Evolutionary conservation across 1,139 yeast species (phyloP).

Genomic region (Magnusiomyces tetraspermus): DNA sequence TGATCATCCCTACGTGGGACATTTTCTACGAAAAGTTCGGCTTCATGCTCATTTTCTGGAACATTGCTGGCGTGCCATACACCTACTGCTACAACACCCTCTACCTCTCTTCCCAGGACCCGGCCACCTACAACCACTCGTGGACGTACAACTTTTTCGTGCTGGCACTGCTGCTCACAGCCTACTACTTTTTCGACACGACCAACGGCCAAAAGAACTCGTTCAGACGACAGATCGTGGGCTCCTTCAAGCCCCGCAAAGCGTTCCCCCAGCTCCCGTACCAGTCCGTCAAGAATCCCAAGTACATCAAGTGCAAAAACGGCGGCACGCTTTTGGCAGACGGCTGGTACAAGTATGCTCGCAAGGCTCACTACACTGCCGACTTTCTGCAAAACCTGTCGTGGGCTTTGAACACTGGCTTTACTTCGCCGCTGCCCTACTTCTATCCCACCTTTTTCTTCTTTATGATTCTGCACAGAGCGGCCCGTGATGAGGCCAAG

Average conservation of each 20-base stretch:
- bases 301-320: constrained; percentile 69
- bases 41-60: constrained; percentile 96
- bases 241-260: constrained; percentile 64
- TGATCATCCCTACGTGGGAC: constrained; percentile 97
- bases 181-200: constrained; percentile 91
- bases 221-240: constrained; percentile 80
- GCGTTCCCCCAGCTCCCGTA: constrained; percentile 90
- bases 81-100: constrained; percentile 92
- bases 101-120: constrained; percentile 72
- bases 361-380: constrained; percentile 92
- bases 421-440: constrained; percentile 84
- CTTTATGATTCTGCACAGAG: constrained; percentile 78
- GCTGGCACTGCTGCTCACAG: constrained; percentile 47
- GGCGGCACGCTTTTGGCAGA: constrained; percentile 81
- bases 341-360: constrained; percentile 70
- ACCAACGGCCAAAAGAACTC: constrained; percentile 92
- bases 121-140: constrained; percentile 71
- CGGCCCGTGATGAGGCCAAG: constrained; percentile 74
- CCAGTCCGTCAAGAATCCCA: constrained; percentile 72
- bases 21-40: constrained; percentile 99
- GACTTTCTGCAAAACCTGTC: constrained; percentile 80
- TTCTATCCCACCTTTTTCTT: constrained; percentile 90
- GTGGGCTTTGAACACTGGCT: constrained; percentile 91
- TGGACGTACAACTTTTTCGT: constrained; percentile 47
- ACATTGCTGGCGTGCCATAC: constrained; percentile 97